A percentile compares a stretch with the other conserved stretches of the same genome.
Conservation (phyloP, 306 rosid genomes). For the Sindora glabra region DNA sequence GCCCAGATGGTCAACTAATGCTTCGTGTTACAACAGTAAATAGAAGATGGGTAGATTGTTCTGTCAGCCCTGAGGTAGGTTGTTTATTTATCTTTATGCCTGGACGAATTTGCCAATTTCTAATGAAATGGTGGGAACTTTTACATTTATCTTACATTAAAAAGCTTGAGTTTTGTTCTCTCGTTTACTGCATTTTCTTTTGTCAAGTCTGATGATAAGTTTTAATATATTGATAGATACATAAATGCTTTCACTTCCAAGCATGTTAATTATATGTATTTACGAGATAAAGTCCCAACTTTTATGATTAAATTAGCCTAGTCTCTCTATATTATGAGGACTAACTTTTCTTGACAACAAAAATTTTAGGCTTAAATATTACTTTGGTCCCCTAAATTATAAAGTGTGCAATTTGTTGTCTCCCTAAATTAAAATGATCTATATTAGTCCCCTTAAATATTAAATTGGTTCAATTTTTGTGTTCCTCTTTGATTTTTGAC, state of each 20-base stretch:
- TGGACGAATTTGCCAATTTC: constrained; percentile 1
- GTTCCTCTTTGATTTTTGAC: no score
- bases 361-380: no score
- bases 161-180: constrained; percentile 5
- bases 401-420: no score
- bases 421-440: no score
- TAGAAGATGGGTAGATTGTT: constrained; percentile 81
- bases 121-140: constrained; percentile 2
- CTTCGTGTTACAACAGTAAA: constrained; percentile 88
- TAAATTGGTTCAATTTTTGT: no score
- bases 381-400: no score
- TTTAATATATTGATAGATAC: background rate
- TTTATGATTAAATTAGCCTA: background rate
- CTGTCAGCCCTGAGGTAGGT: constrained; percentile 81
- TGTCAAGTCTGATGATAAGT: constrained; percentile 6
- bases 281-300: background rate
- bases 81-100: constrained; percentile 15
- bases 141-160: background rate
- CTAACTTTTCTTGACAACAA: background rate
- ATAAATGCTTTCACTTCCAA: no score
- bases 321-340: background rate
- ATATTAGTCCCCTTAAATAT: no score
- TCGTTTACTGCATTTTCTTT: background rate
- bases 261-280: no score
- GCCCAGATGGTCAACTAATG: constrained; percentile 69